Conservation (phyloP, 2,329 filamentous ascomycete species). For the Alternaria triticina region DNA sequence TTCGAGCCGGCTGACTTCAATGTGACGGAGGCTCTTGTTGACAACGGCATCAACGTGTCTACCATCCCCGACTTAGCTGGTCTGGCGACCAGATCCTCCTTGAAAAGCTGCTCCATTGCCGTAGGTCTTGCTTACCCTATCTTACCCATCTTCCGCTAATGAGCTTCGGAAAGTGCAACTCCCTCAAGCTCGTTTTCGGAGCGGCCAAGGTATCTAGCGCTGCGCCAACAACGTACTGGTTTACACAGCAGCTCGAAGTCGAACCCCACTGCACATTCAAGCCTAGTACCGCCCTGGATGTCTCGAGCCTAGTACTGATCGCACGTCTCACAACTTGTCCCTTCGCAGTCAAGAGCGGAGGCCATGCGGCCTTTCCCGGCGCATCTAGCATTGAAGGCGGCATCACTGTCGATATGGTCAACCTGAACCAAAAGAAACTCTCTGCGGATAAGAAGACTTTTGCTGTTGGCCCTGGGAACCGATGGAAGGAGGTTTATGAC, state of each 20-base stretch:
- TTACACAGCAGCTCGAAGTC: slow-evolving; percentile 18
- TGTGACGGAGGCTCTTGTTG: slow-evolving; percentile 25
- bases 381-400: slow-evolving; percentile 51
- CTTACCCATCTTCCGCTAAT: background rate
- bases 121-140: slow-evolving; percentile 13
- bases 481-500: slow-evolving; percentile 45
- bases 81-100: background rate
- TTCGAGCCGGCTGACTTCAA: slow-evolving; percentile 28
- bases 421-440: slow-evolving; percentile 35
- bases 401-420: slow-evolving; percentile 52
- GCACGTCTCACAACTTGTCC: slow-evolving; percentile 32
- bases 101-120: slow-evolving; percentile 21
- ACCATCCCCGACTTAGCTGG: slow-evolving; percentile 16
- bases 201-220: slow-evolving; percentile 11
- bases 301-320: slow-evolving; percentile 20
- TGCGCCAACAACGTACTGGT: slow-evolving; percentile 16
- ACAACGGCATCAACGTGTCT: slow-evolving; percentile 25
- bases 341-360: slow-evolving; percentile 55
- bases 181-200: slow-evolving; percentile 26
- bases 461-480: slow-evolving; percentile 39
- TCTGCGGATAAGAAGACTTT: slow-evolving; percentile 32
- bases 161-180: slow-evolving; percentile 21
- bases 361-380: slow-evolving; percentile 50
- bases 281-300: slow-evolving; percentile 12
- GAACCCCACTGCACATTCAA: slow-evolving; percentile 21